Percentiles rank a stretch among this genome's conserved stretches.
phyloP scores from a whole-genome alignment of 192 early-diverging fungal genomes.

The Coemansia sp. region DNA sequence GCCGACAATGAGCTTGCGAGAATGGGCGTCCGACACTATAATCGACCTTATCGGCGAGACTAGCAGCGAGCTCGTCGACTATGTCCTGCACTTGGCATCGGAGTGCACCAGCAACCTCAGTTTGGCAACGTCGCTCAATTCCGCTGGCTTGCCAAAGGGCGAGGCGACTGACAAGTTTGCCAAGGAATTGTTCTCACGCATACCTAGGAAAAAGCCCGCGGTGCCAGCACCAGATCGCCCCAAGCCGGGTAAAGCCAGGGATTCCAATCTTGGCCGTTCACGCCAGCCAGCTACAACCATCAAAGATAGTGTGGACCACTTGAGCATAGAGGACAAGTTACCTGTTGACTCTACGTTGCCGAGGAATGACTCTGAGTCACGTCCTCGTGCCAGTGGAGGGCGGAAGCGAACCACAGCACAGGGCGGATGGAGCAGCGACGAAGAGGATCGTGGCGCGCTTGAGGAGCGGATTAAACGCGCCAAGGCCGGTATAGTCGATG shows the following conservation, averaged over 20 bases:
- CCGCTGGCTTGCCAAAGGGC: constrained; percentile 62
- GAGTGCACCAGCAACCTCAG: constrained; percentile 27
- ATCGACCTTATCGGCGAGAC: constrained; percentile 46
- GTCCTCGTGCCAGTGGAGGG: constrained; percentile 19
- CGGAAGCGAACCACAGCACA: constrained; percentile 48
- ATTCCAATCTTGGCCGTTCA: background rate
- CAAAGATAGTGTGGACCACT: background rate
- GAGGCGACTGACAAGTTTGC: constrained; percentile 61
- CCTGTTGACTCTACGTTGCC: background rate
- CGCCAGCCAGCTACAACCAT: background rate
- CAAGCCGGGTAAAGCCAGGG: background rate
- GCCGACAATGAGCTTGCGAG: constrained; percentile 33
- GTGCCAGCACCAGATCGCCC: background rate
- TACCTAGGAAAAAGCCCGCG: constrained; percentile 42
- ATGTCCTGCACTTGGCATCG: constrained; percentile 35
- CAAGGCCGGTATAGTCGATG: constrained; percentile 47
- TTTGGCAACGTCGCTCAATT: constrained; percentile 56
- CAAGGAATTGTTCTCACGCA: constrained; percentile 60
- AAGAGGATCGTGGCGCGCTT: constrained; percentile 58
- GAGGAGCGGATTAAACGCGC: constrained; percentile 56
- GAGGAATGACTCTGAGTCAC: background rate
- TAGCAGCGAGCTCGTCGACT: constrained; percentile 47
- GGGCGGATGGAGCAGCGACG: constrained; percentile 57
- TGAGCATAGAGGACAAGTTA: background rate
- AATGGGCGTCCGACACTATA: constrained; percentile 49